These are phyloP conservation scores for Centrapalus pauciflorus DNA, from an alignment of 129 eudicot species.

Conservation along the genomic window DNA sequence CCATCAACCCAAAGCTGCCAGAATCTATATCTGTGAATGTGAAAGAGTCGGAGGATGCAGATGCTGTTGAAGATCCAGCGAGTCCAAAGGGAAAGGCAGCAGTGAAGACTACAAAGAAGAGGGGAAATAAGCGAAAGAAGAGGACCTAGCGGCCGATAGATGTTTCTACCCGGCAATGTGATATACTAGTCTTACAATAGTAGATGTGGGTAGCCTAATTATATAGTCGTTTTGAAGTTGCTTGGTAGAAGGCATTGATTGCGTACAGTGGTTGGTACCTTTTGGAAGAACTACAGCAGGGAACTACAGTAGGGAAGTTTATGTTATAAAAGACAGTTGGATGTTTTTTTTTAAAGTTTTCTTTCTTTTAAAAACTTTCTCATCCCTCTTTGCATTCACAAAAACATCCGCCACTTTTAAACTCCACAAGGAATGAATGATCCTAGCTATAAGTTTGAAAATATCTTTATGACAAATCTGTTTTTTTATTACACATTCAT, in stretches of 20 bases:
- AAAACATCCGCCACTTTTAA: no score
- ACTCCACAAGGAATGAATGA: no score
- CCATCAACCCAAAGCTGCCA: slow-evolving; percentile 1
- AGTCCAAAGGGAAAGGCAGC: slow-evolving; percentile 16
- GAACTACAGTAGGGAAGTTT: neutral
- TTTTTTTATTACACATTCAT: no score
- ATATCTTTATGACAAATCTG: no score
- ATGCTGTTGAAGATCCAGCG: slow-evolving; percentile 13
- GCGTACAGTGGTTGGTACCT: no score
- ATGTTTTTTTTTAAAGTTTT: no score
- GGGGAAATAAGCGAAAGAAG: slow-evolving; percentile 8
- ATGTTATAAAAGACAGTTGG: neutral
- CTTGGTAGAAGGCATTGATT: no score
- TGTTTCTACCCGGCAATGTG: slow-evolving; percentile 3
- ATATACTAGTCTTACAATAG: slow-evolving; percentile 1
- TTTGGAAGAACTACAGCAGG: no score
- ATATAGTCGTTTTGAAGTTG: neutral
- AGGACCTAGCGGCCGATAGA: neutral
- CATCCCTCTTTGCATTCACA: no score
- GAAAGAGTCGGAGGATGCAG: slow-evolving; percentile 11
- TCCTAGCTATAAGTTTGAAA: no score
- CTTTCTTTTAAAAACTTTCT: no score
- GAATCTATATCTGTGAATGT: neutral
- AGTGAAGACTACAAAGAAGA: slow-evolving; percentile 9
- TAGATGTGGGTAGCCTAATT: slow-evolving; percentile 6